Conservation (phyloP, 805 yeast species). For the Wickerhamiella alocasiicola region DNA sequence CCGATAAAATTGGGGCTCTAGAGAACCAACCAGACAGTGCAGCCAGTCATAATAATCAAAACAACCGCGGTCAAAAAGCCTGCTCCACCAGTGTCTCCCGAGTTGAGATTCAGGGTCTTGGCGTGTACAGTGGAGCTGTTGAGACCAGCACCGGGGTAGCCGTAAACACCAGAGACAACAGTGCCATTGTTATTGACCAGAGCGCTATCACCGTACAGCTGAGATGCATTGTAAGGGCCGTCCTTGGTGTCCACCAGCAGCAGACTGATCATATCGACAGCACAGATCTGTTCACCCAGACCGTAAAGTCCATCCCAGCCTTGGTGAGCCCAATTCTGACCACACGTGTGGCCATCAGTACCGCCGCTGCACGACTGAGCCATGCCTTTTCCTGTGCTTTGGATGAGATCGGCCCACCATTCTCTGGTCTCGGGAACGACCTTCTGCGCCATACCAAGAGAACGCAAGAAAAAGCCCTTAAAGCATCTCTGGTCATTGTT, state of each 20-base stretch:
- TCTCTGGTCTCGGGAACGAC: slow-evolving; percentile 44
- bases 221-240: slow-evolving; percentile 21
- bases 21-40: slow-evolving; percentile 38
- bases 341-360: slow-evolving; percentile 78
- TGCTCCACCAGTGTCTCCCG: slow-evolving; percentile 71
- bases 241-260: slow-evolving; percentile 15
- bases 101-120: slow-evolving; percentile 16
- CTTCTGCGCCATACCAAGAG: slow-evolving; percentile 60
- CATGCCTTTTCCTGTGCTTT: slow-evolving; percentile 53
- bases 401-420: slow-evolving; percentile 32
- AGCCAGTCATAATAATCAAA: slow-evolving; percentile 50
- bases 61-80: slow-evolving; percentile 71
- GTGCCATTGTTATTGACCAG: slow-evolving; percentile 3
- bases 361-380: slow-evolving; percentile 83
- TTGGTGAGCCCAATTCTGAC: slow-evolving; percentile 54
- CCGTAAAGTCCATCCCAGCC: slow-evolving; percentile 71
- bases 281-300: slow-evolving; percentile 83
- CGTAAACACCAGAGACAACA: slow-evolving; percentile 17
- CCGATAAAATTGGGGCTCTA: too few species aligned
- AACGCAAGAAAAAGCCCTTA: slow-evolving; percentile 70
- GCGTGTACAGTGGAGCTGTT: slow-evolving; percentile 18
- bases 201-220: slow-evolving; percentile 14
- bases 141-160: slow-evolving; percentile 23
- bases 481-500: slow-evolving; percentile 85
- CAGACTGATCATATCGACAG: slow-evolving; percentile 47